These are phyloP conservation scores for Neoboletus magnificus DNA, from an alignment of 768 basidiomycete species.

Conservation along the genomic window DNA sequence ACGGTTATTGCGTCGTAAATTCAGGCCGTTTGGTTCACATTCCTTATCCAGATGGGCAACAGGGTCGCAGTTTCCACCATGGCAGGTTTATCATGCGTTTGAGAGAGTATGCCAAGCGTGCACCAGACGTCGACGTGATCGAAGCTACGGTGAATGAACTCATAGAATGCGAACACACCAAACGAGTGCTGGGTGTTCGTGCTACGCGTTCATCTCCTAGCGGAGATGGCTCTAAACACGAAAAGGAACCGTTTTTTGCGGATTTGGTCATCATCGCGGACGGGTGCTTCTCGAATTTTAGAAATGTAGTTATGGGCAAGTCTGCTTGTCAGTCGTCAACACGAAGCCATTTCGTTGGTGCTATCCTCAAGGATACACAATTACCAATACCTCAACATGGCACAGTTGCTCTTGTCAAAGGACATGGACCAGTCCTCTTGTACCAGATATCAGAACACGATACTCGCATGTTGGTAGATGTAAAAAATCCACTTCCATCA, in stretches of 20 bases:
- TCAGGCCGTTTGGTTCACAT: slow-evolving; percentile 72
- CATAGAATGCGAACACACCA: slow-evolving; percentile 51
- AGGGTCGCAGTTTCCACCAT: slow-evolving; percentile 92
- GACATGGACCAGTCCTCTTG: slow-evolving; percentile 82
- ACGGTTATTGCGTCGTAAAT: slow-evolving; percentile 81
- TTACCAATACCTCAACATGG: slow-evolving; percentile 77
- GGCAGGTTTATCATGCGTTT: slow-evolving; percentile 84
- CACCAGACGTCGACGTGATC: slow-evolving; percentile 69
- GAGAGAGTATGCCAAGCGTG: slow-evolving; percentile 58
- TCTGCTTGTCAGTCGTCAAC: slow-evolving; percentile 48
- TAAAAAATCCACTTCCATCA: slow-evolving; percentile 78
- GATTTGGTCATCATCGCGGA: slow-evolving; percentile 88
- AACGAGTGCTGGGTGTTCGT: slow-evolving; percentile 63
- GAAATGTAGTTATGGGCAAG: slow-evolving; percentile 59
- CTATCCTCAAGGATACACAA: slow-evolving; percentile 71
- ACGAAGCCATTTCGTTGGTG: slow-evolving; percentile 81
- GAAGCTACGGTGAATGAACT: slow-evolving; percentile 83
- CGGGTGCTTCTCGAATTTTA: slow-evolving; percentile 94
- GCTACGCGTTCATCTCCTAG: slow-evolving; percentile 44
- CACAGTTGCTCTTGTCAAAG: slow-evolving; percentile 78
- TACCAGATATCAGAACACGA: slow-evolving; percentile 90
- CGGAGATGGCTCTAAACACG: slow-evolving; percentile 29
- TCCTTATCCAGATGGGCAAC: slow-evolving; percentile 71
- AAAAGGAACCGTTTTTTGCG: slow-evolving; percentile 60
- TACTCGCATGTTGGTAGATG: slow-evolving; percentile 91